Base-by-base conservation (phyloP, 176 grass and related monocot genomes). In the Aegilops umbellulata region DNA sequence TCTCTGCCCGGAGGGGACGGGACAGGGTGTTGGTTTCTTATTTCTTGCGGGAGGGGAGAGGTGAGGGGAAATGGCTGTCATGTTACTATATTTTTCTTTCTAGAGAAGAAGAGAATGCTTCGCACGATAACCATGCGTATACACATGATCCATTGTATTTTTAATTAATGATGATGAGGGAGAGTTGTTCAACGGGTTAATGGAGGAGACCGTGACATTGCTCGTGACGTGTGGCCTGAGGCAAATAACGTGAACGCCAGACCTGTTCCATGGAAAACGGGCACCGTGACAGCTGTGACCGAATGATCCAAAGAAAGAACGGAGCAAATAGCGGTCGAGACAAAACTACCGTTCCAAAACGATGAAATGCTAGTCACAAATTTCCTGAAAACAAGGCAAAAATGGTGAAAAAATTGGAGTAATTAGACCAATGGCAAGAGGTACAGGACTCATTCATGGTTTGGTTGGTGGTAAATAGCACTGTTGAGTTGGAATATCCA, bases 221-320 rank as follows among this genome's bases (percentile, higher is more conserved):
- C 26, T 5, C 42, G 19, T 90, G 89, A 84, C 89, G 85, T 91
- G 85, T 87, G 85, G 35, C 60, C 61, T 84, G 81, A 80, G 49
- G 68, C 89, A 62, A 80, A 76, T 86, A 19, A 69, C 75, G 86
- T 61, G 68, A 15, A 7, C 57, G 51, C 76, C 34, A n/a, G 66
- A 74, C 46, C 34, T 23, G 75, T 30, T 61, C 80, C 84, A 66
- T 83, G 79, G 58, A 36, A 36, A 80, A 75, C 15, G 67, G 80
- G 66, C 67, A 60, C 76, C 26, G 46, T 80, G 66, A 46, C 89
- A 80, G 66, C 65, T 76, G 71, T 65, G 25, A 10, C 5, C 11
- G 1, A 30, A 74, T 7, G 74, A 76, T 76, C 46, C 74, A 76
- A 76, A 55, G 3, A 32, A 55, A 17, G 16, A 76, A 32, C 1